Base-by-base conservation (phyloP, 2,329 filamentous ascomycete genomes). In the Alternaria hordeiaustralica region DNA sequence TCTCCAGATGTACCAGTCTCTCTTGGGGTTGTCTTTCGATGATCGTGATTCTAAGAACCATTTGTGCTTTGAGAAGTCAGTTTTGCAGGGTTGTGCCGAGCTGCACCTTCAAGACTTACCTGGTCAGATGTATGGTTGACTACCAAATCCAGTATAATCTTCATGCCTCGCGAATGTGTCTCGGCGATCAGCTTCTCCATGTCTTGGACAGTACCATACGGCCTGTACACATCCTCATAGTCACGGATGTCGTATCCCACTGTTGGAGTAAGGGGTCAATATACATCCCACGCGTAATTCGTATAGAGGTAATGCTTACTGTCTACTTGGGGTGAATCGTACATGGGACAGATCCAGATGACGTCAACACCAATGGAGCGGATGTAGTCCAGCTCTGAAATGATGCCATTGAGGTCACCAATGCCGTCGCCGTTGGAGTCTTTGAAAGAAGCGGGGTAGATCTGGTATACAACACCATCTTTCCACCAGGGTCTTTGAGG, bases 371-470 rank as follows among this genome's bases (percentile, higher is more conserved):
- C 81, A 21, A 88, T 81, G 3, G 82, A 76, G 65, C 84, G 81
- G 61, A 88, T 81, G 68, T 88, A 88, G 71, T 87, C 85, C 18
- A 88, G 79, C 53, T 85, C 82, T 15, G 84, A 84, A 54, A 87
- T 87, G 67, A 89, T 87, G 41, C 87, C 87, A 50, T 82, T 83
- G n/a, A 89, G 76, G 64, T 88, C 87, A 44, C 87, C 87, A 50
- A 84, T 77, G 6, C 87, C 87, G 60, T 86, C 84, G 44, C 84
- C 85, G 20, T 85, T 87, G 45, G 84, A 85, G 73, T 88, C 87
- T 65, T 87, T 84, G 79, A 89, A 89, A 25, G 85, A 87, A n/a
- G 87, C 84, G 3, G 87, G 86, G 72, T 89, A 89, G 65, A 89
- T 84, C 67, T 89, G 87, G 72, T 89, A 89, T 21, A 89, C 85